Conservation (phyloP, 805 yeast genomes). For the Myxozyma monticola region DNA sequence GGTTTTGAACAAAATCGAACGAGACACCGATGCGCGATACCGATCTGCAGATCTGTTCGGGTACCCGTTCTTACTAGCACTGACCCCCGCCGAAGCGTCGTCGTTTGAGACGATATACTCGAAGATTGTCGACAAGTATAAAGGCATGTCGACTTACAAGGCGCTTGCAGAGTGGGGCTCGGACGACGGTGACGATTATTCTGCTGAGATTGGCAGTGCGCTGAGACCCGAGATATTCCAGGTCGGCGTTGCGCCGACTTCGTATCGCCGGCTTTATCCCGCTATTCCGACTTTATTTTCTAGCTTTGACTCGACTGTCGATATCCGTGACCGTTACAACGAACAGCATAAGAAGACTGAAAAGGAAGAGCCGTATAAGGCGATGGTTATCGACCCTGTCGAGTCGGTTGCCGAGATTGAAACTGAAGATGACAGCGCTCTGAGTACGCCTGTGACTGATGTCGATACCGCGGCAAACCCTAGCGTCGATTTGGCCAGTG, state of each 20-base stretch:
- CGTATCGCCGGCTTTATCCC: conserved; percentile 1
- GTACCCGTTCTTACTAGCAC: conserved; percentile 69
- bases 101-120: conserved; percentile 60
- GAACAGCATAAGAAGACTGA: background rate
- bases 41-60: conserved; percentile 54
- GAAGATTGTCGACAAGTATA: conserved; percentile 47
- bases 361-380: conserved; percentile 1
- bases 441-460: too few species aligned
- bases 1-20: conserved; percentile 13
- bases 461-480: too few species aligned
- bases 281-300: conserved; percentile 10
- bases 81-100: conserved; percentile 51
- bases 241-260: conserved; percentile 1
- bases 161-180: conserved; percentile 19
- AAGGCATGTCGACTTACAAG: conserved; percentile 22
- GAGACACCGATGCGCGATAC: conserved; percentile 34
- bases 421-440: background rate
- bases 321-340: conserved; percentile 13
- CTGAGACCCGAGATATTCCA: conserved; percentile 16
- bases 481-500: too few species aligned
- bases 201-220: conserved; percentile 6
- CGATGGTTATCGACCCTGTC: conserved; percentile 5
- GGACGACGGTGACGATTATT: background rate
- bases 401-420: background rate
- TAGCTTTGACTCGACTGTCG: conserved; percentile 1